phyloP scores from a whole-genome alignment of 1,139 yeast species.

The Kazachstania sp. region DNA sequence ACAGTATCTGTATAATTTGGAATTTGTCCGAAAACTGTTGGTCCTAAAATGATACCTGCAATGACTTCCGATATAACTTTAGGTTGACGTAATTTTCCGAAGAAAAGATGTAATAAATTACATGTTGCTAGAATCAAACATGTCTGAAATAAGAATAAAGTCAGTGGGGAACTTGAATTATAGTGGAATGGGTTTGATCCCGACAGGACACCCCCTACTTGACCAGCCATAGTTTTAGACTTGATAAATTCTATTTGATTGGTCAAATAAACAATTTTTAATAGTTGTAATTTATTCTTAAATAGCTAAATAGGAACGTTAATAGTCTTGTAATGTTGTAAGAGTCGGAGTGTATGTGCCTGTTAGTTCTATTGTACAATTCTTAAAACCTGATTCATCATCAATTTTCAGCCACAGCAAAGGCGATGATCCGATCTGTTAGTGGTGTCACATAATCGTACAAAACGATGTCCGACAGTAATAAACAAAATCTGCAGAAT shows the following conservation, averaged over 20 bases:
- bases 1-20: slow-evolving; percentile 57
- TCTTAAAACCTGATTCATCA: too few relatives aligned
- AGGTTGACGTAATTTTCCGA: slow-evolving; percentile 58
- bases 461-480: too few relatives aligned
- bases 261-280: too few relatives aligned
- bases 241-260: background rate
- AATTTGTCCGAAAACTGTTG: slow-evolving; percentile 58
- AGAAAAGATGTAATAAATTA: slow-evolving; percentile 51
- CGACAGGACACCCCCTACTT: slow-evolving; percentile 59
- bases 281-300: too few relatives aligned
- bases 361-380: too few relatives aligned
- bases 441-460: too few relatives aligned
- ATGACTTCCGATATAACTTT: slow-evolving; percentile 72
- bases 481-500: too few relatives aligned
- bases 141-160: slow-evolving; percentile 27
- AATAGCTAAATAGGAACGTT: too few relatives aligned
- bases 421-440: too few relatives aligned
- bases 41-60: slow-evolving; percentile 65
- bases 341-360: too few relatives aligned
- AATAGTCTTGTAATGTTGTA: too few relatives aligned
- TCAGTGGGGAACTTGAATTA: slow-evolving; percentile 34
- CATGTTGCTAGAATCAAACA: slow-evolving; percentile 24
- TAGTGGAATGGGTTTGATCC: slow-evolving; percentile 63
- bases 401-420: too few relatives aligned
- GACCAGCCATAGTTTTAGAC: slow-evolving; percentile 5